These are phyloP conservation scores for Multifurca ochricompacta DNA, from an alignment of 768 basidiomycete species.

Conservation along the genomic window DNA sequence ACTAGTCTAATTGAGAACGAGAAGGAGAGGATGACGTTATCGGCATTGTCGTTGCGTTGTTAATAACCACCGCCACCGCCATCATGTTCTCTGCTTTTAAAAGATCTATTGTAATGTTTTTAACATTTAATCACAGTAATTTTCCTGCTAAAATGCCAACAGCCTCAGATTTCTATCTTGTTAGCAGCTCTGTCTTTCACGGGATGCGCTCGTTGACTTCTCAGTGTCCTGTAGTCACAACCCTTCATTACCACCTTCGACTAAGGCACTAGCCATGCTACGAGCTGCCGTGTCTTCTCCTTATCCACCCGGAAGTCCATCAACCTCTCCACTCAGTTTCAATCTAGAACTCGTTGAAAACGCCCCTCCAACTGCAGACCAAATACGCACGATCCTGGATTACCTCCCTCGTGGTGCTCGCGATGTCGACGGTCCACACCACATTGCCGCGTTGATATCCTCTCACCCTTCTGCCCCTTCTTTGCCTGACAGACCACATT, in stretches of 20 bases:
- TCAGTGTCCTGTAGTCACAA: slow-evolving; percentile 42
- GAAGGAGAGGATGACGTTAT: no score
- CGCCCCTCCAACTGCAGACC: slow-evolving; percentile 56
- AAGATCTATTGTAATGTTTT: slow-evolving; percentile 11
- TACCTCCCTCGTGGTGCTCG: slow-evolving; percentile 42
- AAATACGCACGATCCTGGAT: slow-evolving; percentile 56
- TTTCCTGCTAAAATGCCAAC: not conserved
- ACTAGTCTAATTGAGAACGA: no score
- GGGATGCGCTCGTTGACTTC: not conserved
- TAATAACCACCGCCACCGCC: not conserved
- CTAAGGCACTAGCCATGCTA: slow-evolving; percentile 51
- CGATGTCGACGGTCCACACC: slow-evolving; percentile 23
- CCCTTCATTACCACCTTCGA: slow-evolving; percentile 56
- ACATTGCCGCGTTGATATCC: slow-evolving; percentile 43
- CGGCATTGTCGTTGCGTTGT: no score
- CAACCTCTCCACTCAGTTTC: slow-evolving; percentile 51
- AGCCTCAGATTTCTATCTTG: slow-evolving; percentile 21
- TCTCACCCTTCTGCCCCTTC: slow-evolving; percentile 45
- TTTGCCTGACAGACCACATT: slow-evolving; percentile 34
- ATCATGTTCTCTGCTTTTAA: slow-evolving; percentile 21
- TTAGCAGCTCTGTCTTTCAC: not conserved
- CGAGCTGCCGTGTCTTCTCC: slow-evolving; percentile 49
- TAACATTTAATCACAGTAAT: no score
- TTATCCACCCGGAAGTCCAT: slow-evolving; percentile 47
- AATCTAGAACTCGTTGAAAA: slow-evolving; percentile 66